Conservation (phyloP, 441 rosid species). For the Adansonia grandidieri region DNA sequence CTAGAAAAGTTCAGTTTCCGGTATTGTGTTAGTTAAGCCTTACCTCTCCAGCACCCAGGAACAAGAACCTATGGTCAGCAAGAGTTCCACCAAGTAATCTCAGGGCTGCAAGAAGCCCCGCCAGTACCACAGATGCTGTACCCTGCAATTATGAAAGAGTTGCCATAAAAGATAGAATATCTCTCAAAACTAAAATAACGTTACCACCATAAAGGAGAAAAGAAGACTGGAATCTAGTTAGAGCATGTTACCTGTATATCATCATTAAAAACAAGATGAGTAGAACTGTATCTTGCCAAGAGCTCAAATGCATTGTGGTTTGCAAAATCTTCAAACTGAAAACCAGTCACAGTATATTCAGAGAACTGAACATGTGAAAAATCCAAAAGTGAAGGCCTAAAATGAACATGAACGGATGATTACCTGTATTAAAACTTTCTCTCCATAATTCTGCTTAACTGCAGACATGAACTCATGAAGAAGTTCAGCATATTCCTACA, state of each 20-base stretch:
- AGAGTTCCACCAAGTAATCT: constrained; percentile 66
- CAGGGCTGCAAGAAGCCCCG: constrained; percentile 77
- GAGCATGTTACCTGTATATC: constrained; percentile 69
- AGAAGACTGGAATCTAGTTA: not conserved
- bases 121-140: constrained; percentile 84
- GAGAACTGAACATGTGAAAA: constrained; percentile 5
- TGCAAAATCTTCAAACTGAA: constrained; percentile 94
- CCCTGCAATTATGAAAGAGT: constrained; percentile 56
- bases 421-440: constrained; percentile 82
- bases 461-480: constrained; percentile 84
- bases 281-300: constrained; percentile 61
- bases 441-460: constrained; percentile 86
- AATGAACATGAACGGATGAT: constrained; percentile 17
- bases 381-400: not conserved
- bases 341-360: constrained; percentile 29
- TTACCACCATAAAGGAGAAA: not conserved
- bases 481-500: constrained; percentile 77
- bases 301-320: constrained; percentile 89
- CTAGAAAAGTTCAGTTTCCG: constrained; percentile 4
- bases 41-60: constrained; percentile 96
- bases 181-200: constrained; percentile 21
- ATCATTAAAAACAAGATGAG: constrained; percentile 90
- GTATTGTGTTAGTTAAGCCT: constrained; percentile 25
- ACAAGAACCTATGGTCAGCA: constrained; percentile 80
- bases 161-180: constrained; percentile 6